These are phyloP conservation scores for Pseudogymnoascus sp. DNA, from an alignment of 2,329 filamentous ascomycete species.

Conservation along the genomic window DNA sequence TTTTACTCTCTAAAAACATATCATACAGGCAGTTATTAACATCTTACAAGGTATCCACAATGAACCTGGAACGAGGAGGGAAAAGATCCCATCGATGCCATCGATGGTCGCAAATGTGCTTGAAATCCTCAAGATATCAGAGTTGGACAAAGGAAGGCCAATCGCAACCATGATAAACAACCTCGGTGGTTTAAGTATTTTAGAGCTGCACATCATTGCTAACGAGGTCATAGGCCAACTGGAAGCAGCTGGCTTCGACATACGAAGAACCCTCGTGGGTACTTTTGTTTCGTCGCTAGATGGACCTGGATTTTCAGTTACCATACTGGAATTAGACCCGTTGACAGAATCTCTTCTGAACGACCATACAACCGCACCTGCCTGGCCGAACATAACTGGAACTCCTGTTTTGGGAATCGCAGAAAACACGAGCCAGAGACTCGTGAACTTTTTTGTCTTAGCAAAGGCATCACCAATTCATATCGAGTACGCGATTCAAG, in stretches of 20 bases:
- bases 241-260: background rate
- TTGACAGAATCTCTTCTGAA: constrained; percentile 37
- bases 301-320: constrained; percentile 49
- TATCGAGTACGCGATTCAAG: background rate
- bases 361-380: constrained; percentile 42
- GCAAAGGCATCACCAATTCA: background rate
- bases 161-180: constrained; percentile 11
- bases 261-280: constrained; percentile 37
- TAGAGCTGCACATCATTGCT: constrained; percentile 42
- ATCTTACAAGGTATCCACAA: constrained; percentile 32
- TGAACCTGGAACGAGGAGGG: constrained; percentile 32
- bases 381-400: constrained; percentile 37
- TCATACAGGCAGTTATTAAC: background rate
- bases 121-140: background rate
- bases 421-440: background rate
- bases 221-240: constrained; percentile 35
- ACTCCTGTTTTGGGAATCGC: background rate
- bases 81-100: background rate
- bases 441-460: background rate
- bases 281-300: constrained; percentile 48
- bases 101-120: background rate
- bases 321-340: constrained; percentile 42
- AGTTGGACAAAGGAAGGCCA: constrained; percentile 20
- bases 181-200: constrained; percentile 14
- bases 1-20: background rate